Percentiles rank a stretch among this genome's conserved stretches.
phyloP scores from a whole-genome alignment of 805 yeast genomes.

The Monosporozyma aerobia region DNA sequence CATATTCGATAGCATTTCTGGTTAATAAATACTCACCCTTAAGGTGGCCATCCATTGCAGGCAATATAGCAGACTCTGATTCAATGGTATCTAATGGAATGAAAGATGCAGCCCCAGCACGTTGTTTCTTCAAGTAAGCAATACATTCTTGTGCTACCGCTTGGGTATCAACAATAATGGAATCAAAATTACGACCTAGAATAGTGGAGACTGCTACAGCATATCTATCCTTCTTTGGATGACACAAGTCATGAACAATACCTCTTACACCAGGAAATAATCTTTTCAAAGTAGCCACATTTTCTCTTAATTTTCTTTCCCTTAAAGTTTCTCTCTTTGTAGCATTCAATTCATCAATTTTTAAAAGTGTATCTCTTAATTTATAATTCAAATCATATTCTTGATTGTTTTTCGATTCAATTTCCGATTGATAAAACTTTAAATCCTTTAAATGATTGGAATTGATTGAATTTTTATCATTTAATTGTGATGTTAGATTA shows the following conservation, averaged over 20 bases:
- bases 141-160: conserved; percentile 69
- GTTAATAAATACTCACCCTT: conserved; percentile 34
- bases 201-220: conserved; percentile 67
- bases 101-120: conserved; percentile 78
- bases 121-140: conserved; percentile 69
- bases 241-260: conserved; percentile 66
- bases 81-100: conserved; percentile 78
- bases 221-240: conserved; percentile 64
- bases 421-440: conserved; percentile 32
- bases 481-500: conserved; percentile 30
- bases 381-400: conserved; percentile 57
- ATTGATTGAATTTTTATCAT: conserved; percentile 29
- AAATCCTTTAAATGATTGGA: conserved; percentile 26
- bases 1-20: conserved; percentile 65
- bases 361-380: conserved; percentile 48
- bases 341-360: conserved; percentile 66
- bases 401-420: conserved; percentile 34
- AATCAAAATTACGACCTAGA: conserved; percentile 70
- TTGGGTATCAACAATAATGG: conserved; percentile 71
- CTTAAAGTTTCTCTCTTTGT: conserved; percentile 64
- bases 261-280: conserved; percentile 83
- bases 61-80: conserved; percentile 47
- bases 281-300: conserved; percentile 57
- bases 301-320: conserved; percentile 65
- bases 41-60: conserved; percentile 11